Percentiles rank a stretch among this genome's conserved stretches.
These are phyloP conservation scores for Rhizopogon parksii DNA, from an alignment of 1,284 basidiomycete species.

Conservation along the genomic window DNA sequence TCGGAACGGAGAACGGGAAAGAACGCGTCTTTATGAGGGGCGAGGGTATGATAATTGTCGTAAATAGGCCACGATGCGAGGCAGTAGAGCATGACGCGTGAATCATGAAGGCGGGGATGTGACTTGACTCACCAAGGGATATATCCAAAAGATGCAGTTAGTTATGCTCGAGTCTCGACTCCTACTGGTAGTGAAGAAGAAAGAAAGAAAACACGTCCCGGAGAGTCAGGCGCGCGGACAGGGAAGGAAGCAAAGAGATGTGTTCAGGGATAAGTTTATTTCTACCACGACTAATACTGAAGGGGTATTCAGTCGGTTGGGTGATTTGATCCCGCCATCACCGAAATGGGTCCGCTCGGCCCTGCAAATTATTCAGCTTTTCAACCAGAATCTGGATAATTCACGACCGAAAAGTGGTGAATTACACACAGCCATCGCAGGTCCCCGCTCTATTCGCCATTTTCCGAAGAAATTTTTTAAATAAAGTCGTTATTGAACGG, in stretches of 20 bases:
- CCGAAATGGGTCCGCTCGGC: slow-evolving; percentile 25
- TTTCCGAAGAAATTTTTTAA: slow-evolving; percentile 30
- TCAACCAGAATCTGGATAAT: slow-evolving; percentile 21
- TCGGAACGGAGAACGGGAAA: slow-evolving; percentile 27
- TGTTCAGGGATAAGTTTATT: slow-evolving; percentile 25
- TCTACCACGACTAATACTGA: slow-evolving; percentile 29
- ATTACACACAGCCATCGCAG: slow-evolving; percentile 34
- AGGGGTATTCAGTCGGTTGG: slow-evolving; percentile 31
- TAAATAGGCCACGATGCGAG: slow-evolving; percentile 28
- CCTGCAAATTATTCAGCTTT: slow-evolving; percentile 8
- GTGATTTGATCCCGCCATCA: slow-evolving; percentile 30
- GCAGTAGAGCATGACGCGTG: slow-evolving; percentile 34
- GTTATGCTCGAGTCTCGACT: slow-evolving; percentile 11
- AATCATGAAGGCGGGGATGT: slow-evolving; percentile 11
- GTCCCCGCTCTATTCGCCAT: slow-evolving; percentile 31
- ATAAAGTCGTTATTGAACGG: slow-evolving; percentile 16
- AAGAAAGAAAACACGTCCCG: slow-evolving; percentile 10
- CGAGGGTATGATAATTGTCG: slow-evolving; percentile 18
- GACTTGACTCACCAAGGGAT: slow-evolving; percentile 27
- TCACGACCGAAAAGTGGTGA: slow-evolving; percentile 20
- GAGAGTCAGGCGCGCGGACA: slow-evolving; percentile 13
- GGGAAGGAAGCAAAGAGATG: slow-evolving; percentile 19
- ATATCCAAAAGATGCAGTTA: slow-evolving; percentile 22
- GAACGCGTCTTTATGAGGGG: slow-evolving; percentile 22
- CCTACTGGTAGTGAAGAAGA: slow-evolving; percentile 9